Evolutionary conservation across 202 grass and related monocot genomes (phyloP).

Genomic region (Cymbopogon flexuosus): DNA sequence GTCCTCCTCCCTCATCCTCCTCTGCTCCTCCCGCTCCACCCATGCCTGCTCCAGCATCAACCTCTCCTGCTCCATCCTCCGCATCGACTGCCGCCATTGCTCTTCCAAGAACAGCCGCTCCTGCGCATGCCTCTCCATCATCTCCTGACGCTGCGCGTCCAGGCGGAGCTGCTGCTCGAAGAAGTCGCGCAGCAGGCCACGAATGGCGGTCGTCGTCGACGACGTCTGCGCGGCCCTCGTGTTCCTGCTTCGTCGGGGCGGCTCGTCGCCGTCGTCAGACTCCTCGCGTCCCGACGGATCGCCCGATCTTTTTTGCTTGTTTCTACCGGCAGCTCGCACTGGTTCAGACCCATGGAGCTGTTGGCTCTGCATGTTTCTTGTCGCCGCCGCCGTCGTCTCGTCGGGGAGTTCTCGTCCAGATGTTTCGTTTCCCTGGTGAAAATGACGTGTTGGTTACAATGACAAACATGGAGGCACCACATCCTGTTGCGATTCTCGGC

Average conservation of each 20-base stretch:
- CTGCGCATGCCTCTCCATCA: slow-evolving; percentile 50
- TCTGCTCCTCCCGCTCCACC: slow-evolving; percentile 79
- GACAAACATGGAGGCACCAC: background rate
- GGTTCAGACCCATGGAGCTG: slow-evolving; percentile 38
- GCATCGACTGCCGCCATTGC: slow-evolving; percentile 78
- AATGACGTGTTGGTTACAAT: background rate
- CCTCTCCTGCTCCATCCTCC: slow-evolving; percentile 73
- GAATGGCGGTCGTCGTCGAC: slow-evolving; percentile 21
- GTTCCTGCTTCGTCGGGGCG: background rate
- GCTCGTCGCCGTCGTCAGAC: slow-evolving; percentile 21
- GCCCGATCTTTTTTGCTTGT: slow-evolving; percentile 40
- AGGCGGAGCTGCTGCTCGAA: slow-evolving; percentile 69
- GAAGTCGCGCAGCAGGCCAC: slow-evolving; percentile 58
- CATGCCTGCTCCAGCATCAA: slow-evolving; percentile 75
- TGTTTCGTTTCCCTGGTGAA: slow-evolving; percentile 40
- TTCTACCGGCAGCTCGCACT: slow-evolving; percentile 6
- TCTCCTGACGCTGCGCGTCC: slow-evolving; percentile 63
- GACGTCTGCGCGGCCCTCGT: slow-evolving; percentile 27
- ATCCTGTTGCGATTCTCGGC: too few relatives aligned
- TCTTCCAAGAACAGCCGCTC: slow-evolving; percentile 66
- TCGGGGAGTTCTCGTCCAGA: background rate
- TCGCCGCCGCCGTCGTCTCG: background rate
- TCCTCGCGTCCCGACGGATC: slow-evolving; percentile 34
- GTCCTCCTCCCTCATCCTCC: slow-evolving; percentile 62
- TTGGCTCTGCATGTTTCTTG: slow-evolving; percentile 57